phyloP scores from a whole-genome alignment of 805 yeast genomes.

The Wickerhamiella brachini region DNA sequence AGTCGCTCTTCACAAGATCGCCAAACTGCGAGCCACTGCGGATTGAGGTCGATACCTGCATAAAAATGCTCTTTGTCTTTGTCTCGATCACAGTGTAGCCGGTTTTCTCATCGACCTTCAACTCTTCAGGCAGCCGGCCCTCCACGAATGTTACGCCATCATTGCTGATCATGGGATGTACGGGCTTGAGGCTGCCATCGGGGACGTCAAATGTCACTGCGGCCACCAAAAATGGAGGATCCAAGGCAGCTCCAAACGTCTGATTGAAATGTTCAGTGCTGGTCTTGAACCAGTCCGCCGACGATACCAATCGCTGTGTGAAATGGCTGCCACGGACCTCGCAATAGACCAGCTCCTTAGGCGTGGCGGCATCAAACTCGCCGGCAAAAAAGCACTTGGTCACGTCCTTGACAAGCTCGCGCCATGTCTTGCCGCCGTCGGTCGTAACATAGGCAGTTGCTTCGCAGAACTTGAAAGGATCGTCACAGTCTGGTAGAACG shows the following conservation, averaged over 20 bases:
- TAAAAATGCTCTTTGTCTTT: constrained; percentile 52
- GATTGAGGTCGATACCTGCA: constrained; percentile 64
- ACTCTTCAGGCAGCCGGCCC: constrained; percentile 60
- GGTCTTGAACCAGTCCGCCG: constrained; percentile 38
- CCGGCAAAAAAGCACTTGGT: constrained; percentile 57
- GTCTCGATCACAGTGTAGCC: constrained; percentile 75
- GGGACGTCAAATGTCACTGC: constrained; percentile 36
- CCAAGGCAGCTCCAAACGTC: constrained; percentile 60
- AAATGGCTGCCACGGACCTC: constrained; percentile 23
- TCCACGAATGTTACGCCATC: constrained; percentile 70
- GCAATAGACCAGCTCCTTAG: constrained; percentile 51
- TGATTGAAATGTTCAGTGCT: constrained; percentile 35
- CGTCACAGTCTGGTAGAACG: constrained; percentile 44
- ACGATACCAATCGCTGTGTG: constrained; percentile 28
- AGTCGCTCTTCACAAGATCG: constrained; percentile 71
- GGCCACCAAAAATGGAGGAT: constrained; percentile 58
- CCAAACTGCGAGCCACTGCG: constrained; percentile 51
- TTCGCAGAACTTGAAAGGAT: constrained; percentile 36
- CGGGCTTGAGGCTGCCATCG: constrained; percentile 28
- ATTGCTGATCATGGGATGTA: constrained; percentile 59
- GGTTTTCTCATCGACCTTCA: constrained; percentile 38
- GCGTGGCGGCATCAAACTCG: constrained; percentile 32
- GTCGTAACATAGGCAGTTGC: constrained; percentile 45
- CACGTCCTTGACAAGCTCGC: constrained; percentile 38
- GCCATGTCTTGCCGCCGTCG: constrained; percentile 56